phyloP scores from a whole-genome alignment of 441 rosid genomes.

The Eruca vesicaria region DNA sequence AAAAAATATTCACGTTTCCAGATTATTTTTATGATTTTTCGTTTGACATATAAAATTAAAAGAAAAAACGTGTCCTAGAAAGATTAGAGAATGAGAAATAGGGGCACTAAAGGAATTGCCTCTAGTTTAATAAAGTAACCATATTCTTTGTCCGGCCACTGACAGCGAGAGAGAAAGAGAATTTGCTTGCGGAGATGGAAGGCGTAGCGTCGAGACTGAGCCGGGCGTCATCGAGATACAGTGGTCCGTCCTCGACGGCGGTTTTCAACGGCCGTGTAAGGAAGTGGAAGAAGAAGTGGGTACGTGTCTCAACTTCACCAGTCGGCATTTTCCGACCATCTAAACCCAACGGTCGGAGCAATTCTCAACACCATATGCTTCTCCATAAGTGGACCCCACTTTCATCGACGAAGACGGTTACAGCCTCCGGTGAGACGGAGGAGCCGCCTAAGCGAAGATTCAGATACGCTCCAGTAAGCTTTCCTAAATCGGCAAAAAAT shows the following conservation, averaged over 20 bases:
- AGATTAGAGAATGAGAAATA: too few relatives aligned
- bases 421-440: slow-evolving; percentile 44
- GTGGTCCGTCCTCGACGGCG: slow-evolving; percentile 51
- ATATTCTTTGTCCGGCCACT: neutral
- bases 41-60: too few relatives aligned
- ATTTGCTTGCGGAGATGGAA: slow-evolving; percentile 39
- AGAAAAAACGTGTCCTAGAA: too few relatives aligned
- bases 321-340: slow-evolving; percentile 35
- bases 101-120: too few relatives aligned
- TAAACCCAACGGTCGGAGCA: slow-evolving; percentile 42
- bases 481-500: neutral
- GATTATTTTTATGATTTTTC: too few relatives aligned
- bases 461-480: slow-evolving; percentile 86
- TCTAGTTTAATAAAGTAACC: slow-evolving; percentile 2
- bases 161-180: neutral
- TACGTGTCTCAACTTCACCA: slow-evolving; percentile 62
- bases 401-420: slow-evolving; percentile 26
- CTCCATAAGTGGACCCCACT: slow-evolving; percentile 71
- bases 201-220: slow-evolving; percentile 67
- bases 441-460: slow-evolving; percentile 72
- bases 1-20: too few relatives aligned
- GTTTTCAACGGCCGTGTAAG: slow-evolving; percentile 75
- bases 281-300: slow-evolving; percentile 85
- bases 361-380: slow-evolving; percentile 42
- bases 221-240: slow-evolving; percentile 61